Evolutionary conservation across 768 basidiomycete species (phyloP).

Genomic region (Boletus eberwhitei): DNA sequence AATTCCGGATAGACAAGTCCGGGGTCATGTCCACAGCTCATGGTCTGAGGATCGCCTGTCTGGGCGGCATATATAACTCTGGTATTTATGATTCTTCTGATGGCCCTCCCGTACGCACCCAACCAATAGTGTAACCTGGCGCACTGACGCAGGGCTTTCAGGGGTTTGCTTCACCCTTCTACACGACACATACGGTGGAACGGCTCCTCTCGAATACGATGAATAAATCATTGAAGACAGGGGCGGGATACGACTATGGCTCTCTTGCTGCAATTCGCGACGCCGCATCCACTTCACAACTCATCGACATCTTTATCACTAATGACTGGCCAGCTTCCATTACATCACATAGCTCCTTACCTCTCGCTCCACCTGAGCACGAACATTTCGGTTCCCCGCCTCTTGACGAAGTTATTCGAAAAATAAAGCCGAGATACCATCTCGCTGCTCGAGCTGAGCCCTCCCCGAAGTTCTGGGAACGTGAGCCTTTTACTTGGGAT

Average conservation of each 20-base stretch:
- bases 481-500: constrained; percentile 88
- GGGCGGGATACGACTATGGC: constrained; percentile 48
- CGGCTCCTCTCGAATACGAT: constrained; percentile 70
- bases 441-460: constrained; percentile 66
- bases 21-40: constrained; percentile 74
- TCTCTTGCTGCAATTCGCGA: constrained; percentile 70
- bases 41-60: constrained; percentile 79
- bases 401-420: constrained; percentile 60
- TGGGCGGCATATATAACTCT: constrained; percentile 74
- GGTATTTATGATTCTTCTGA: constrained; percentile 57
- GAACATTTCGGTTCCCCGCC: constrained; percentile 47
- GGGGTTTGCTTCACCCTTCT: constrained; percentile 78
- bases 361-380: constrained; percentile 45
- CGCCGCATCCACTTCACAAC: constrained; percentile 55
- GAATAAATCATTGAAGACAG: constrained; percentile 43
- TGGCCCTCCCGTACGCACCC: constrained; percentile 55
- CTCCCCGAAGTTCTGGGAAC: constrained; percentile 88
- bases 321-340: constrained; percentile 74
- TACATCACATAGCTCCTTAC: constrained; percentile 54
- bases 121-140: background rate
- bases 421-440: constrained; percentile 82
- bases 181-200: constrained; percentile 65
- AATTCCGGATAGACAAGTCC: constrained; percentile 63
- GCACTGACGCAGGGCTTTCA: constrained; percentile 26
- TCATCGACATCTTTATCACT: constrained; percentile 78